Evolutionary conservation across 2,329 filamentous ascomycete genomes (phyloP).

Genomic region (Graphilbum ipis-grandicollis): DNA sequence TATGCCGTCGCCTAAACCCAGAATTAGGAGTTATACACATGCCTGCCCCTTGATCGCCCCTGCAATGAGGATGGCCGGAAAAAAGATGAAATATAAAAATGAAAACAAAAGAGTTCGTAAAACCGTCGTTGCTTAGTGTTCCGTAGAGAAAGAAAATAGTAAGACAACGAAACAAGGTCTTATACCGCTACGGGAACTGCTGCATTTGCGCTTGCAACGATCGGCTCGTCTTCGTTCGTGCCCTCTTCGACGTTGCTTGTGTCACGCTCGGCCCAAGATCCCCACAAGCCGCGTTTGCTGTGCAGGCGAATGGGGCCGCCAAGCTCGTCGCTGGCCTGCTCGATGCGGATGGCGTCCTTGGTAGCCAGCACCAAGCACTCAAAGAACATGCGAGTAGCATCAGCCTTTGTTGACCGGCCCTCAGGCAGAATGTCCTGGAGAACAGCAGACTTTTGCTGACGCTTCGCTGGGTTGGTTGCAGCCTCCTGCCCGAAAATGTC

Average conservation of each 20-base stretch:
- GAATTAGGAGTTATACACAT: constrained; percentile 1
- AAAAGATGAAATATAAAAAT: no score
- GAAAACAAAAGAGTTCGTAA: no score
- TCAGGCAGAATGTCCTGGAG: constrained; percentile 90
- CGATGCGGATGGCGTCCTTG: constrained; percentile 94
- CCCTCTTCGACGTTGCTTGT: constrained; percentile 44
- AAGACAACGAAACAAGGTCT: no score
- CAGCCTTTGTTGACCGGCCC: constrained; percentile 60
- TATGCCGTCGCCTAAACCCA: background rate
- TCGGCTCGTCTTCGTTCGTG: constrained; percentile 10
- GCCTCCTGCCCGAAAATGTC: constrained; percentile 68
- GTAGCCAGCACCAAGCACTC: constrained; percentile 90
- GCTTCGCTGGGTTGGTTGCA: constrained; percentile 50
- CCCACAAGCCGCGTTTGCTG: constrained; percentile 93
- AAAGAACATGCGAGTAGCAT: constrained; percentile 99
- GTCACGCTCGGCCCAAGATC: constrained; percentile 76
- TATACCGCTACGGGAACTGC: background rate
- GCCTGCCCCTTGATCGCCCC: background rate
- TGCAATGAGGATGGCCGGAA: no score
- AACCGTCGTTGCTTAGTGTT: no score
- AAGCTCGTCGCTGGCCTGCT: constrained; percentile 57
- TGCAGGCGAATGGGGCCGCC: constrained; percentile 69
- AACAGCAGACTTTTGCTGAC: constrained; percentile 59
- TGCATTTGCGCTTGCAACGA: background rate
- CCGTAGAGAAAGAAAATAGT: no score